A percentile compares a stretch with the other conserved stretches of the same genome.
These are phyloP conservation scores for Neolentinus lepideus DNA, from an alignment of 1,284 basidiomycete species.

Conservation along the genomic window DNA sequence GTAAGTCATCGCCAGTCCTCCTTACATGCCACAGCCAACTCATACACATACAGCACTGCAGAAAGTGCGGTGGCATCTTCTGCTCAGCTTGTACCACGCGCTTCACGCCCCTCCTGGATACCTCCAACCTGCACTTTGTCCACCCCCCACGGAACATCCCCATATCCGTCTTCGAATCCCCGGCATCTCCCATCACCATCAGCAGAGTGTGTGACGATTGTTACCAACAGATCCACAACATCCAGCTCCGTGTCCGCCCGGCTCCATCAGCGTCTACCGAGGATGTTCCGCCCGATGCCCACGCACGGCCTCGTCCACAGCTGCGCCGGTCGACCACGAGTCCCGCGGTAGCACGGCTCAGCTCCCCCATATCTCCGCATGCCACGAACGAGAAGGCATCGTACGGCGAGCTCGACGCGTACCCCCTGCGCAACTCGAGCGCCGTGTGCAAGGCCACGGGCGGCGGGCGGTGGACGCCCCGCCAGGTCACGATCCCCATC, in stretches of 20 bases:
- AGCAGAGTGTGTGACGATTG: constrained; percentile 68
- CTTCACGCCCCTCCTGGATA: constrained; percentile 55
- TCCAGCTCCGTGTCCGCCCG: constrained; percentile 21
- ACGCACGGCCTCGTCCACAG: constrained; percentile 18
- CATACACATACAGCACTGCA: constrained; percentile 47
- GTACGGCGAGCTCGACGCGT: constrained; percentile 56
- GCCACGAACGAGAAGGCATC: constrained; percentile 28
- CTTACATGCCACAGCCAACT: constrained; percentile 9
- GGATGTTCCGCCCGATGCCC: constrained; percentile 26
- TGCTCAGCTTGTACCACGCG: constrained; percentile 53
- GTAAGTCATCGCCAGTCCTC: constrained; percentile 29
- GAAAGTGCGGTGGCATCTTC: constrained; percentile 75
- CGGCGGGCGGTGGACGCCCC: constrained; percentile 70
- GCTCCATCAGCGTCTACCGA: constrained; percentile 23
- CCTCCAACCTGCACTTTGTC: constrained; percentile 58
- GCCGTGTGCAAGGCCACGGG: constrained; percentile 67
- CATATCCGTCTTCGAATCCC: constrained; percentile 45
- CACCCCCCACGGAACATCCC: constrained; percentile 60
- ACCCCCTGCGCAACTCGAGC: constrained; percentile 58
- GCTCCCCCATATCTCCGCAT: constrained; percentile 21
- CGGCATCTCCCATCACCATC: constrained; percentile 41
- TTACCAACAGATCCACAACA: constrained; percentile 63
- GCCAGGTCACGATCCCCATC: constrained; percentile 31
- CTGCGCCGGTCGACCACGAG: constrained; percentile 17
- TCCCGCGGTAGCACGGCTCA: constrained; percentile 25